Base-by-base conservation (phyloP, 176 grass and related monocot genomes). In the Chrysopogon serrulatus region DNA sequence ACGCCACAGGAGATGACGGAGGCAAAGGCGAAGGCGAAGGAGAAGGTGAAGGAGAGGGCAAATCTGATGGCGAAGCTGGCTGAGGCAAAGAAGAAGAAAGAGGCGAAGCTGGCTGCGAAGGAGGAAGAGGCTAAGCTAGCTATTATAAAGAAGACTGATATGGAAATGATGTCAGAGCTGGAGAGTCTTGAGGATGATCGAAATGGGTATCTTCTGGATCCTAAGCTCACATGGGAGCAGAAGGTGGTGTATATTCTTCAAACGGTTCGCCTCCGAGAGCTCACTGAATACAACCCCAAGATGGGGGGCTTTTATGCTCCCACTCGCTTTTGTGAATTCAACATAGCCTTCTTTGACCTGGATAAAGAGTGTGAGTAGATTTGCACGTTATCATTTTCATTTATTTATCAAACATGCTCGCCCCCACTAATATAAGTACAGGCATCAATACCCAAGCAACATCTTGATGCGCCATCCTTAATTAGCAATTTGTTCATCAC, bases 231-330 rank as follows among this genome's bases (percentile, higher is more conserved):
- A 12, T 68, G 64, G 17, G 53, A 47, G 56, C 5, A 48, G 23
- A 64, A 33, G 30, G 69, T 62, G 19, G 12, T 64, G 3, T 19
- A 32, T 2, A 56, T 34, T 19, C 81, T 83, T 6, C 27, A 74
- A 30, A 48, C 49, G 56, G 42, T 49, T 18, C 57, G 23, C 9
- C 8, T 40, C 21, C 41, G 32, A 41, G 31, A 74, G 1, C 6
- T 83, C 8, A 64, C 30, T 26, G 41, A 34, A 32, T 64, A 48
- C 30, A 60, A 83, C 57, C 41, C 18, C 56, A 83, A 33, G 39
- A 1, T 9, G 4, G 9, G 8, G 15, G n/a, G n/a, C n/a, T 3
- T 0, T 48, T 10, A 10, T 14, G 5, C 2, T 0, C 8, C 6
- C 33, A 4, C 51, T 21, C 21, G 21, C 51, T 54, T 54, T n/a